Evolutionary conservation across 768 basidiomycete species (phyloP).

Genomic region (Pulveroboletus sp.): DNA sequence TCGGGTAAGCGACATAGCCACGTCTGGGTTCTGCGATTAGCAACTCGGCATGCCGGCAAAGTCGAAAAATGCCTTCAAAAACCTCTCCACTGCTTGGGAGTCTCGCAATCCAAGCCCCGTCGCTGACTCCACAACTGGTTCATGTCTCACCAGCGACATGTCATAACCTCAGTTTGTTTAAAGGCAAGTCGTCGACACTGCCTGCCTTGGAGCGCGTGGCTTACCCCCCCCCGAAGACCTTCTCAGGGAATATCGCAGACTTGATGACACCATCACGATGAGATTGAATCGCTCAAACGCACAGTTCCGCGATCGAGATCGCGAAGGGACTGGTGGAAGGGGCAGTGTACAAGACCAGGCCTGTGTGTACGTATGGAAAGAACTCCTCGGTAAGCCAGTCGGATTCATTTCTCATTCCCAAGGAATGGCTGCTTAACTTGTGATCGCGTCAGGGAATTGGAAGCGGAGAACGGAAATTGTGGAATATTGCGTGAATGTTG

Average conservation of each 20-base stretch:
- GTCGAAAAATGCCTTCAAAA: slow-evolving; percentile 35
- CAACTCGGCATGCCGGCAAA: slow-evolving; percentile 27
- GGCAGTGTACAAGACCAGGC: slow-evolving; percentile 67
- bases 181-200: slow-evolving; percentile 36
- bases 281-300: slow-evolving; percentile 76
- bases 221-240: slow-evolving; percentile 49
- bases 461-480: slow-evolving; percentile 68
- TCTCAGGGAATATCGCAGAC: slow-evolving; percentile 71
- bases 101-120: slow-evolving; percentile 62
- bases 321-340: slow-evolving; percentile 40
- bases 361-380: slow-evolving; percentile 72
- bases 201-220: slow-evolving; percentile 3
- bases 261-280: slow-evolving; percentile 80
- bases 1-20: slow-evolving; percentile 15
- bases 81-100: slow-evolving; percentile 56
- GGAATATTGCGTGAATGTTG: slow-evolving; percentile 66
- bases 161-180: slow-evolving; percentile 71
- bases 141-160: slow-evolving; percentile 72
- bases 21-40: slow-evolving; percentile 18
- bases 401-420: slow-evolving; percentile 9
- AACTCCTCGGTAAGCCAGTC: slow-evolving; percentile 61
- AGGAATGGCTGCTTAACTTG: slow-evolving; percentile 17
- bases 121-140: slow-evolving; percentile 55
- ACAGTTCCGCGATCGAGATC: slow-evolving; percentile 67
- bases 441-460: slow-evolving; percentile 52